These are phyloP conservation scores for Pseudogymnoascus pannorum DNA, from an alignment of 2,329 filamentous ascomycete genomes.

Conservation along the genomic window DNA sequence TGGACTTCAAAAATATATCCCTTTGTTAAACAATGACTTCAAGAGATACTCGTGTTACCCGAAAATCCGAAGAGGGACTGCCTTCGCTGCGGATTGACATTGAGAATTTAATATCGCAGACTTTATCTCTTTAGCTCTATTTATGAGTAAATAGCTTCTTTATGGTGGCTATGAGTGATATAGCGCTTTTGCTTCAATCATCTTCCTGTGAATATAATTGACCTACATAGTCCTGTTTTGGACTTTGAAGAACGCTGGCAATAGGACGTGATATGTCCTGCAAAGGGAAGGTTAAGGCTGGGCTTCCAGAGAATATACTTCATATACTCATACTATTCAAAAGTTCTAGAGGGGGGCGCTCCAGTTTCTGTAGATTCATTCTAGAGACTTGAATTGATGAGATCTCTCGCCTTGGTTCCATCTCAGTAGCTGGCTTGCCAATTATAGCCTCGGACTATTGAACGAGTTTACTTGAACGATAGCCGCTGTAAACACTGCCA, in stretches of 20 bases:
- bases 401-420: background rate
- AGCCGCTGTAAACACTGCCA: background rate
- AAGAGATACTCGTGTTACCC: background rate
- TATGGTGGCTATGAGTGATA: background rate
- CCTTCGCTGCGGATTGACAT: background rate
- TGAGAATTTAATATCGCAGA: background rate
- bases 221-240: background rate
- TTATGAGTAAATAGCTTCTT: background rate
- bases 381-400: background rate
- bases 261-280: background rate
- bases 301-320: background rate
- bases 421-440: background rate
- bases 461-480: background rate
- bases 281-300: background rate
- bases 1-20: conserved; percentile 19
- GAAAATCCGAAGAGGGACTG: background rate
- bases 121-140: background rate
- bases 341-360: background rate
- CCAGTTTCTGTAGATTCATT: background rate
- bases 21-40: conserved; percentile 10
- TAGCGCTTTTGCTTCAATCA: background rate
- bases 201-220: background rate
- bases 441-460: background rate
- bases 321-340: background rate
- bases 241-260: background rate